phyloP scores from a whole-genome alignment of 257 asterid genomes.

The Solanum etuberosum region DNA sequence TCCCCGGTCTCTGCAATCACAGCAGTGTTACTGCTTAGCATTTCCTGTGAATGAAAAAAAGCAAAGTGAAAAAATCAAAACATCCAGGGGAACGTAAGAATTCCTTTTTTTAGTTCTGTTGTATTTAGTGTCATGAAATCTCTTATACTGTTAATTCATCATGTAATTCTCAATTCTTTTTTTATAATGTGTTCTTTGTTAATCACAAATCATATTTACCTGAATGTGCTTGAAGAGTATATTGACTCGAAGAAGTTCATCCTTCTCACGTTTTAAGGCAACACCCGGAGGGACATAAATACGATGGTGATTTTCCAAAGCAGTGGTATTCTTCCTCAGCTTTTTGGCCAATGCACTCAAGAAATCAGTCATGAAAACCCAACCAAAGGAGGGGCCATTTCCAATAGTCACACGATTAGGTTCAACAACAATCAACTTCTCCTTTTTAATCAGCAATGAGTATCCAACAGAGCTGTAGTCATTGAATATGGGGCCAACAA shows the following conservation, averaged over 20 bases:
- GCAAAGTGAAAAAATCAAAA: not conserved
- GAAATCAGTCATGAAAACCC: conserved; percentile 24
- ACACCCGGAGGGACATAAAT: conserved; percentile 23
- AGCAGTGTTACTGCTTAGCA: conserved; percentile 16
- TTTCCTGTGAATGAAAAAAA: conserved; percentile 5
- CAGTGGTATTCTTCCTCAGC: conserved; percentile 15
- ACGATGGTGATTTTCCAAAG: conserved; percentile 16
- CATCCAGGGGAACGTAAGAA: not conserved
- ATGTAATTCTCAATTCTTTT: not conserved
- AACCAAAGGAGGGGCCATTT: conserved; percentile 24
- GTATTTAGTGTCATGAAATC: not conserved
- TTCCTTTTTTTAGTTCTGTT: not conserved
- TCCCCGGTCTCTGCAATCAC: conserved; percentile 15
- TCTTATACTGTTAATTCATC: no score
- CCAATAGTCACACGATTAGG: conserved; percentile 22
- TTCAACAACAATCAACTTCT: conserved; percentile 12
- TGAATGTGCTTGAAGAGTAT: conserved; percentile 24
- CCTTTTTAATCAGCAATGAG: conserved; percentile 20
- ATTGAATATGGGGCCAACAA: conserved; percentile 26
- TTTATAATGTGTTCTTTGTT: not conserved
- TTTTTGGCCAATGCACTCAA: conserved; percentile 15
- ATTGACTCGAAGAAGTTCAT: conserved; percentile 22
- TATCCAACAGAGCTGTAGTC: conserved; percentile 28
- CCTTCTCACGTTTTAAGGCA: conserved; percentile 6
- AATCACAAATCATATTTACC: not conserved